Evolutionary conservation across 306 rosid genomes (phyloP).

Genomic region (Begonia peltatifolia): DNA sequence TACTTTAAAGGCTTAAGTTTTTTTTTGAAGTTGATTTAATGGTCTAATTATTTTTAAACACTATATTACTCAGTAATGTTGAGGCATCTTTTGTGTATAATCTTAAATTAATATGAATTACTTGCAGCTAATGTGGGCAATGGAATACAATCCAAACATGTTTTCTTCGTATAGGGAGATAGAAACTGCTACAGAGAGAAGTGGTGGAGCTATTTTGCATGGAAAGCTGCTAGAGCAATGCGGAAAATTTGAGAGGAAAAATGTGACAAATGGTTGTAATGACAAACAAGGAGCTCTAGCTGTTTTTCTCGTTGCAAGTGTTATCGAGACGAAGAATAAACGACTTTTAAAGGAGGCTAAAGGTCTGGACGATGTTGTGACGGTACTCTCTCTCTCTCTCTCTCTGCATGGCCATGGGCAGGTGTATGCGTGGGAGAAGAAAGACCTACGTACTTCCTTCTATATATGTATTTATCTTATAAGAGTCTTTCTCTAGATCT

Average conservation of each 20-base stretch:
- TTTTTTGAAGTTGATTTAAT: not conserved
- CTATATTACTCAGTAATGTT: not conserved
- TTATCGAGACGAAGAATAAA: slow-evolving; percentile 70
- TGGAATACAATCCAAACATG: slow-evolving; percentile 92
- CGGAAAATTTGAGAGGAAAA: slow-evolving; percentile 80
- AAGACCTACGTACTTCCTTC: too few relatives aligned
- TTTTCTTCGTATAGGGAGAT: slow-evolving; percentile 42
- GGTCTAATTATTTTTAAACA: too few relatives aligned
- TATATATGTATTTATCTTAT: slow-evolving; percentile 4
- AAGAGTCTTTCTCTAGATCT: slow-evolving; percentile 43
- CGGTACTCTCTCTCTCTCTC: slow-evolving; percentile 21
- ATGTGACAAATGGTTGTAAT: slow-evolving; percentile 36
- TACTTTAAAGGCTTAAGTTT: not conserved
- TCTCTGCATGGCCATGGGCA: not conserved
- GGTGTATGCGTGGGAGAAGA: too few relatives aligned
- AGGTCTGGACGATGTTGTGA: slow-evolving; percentile 85
- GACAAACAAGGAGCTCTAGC: slow-evolving; percentile 43
- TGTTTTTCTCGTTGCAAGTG: slow-evolving; percentile 78
- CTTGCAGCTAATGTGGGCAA: slow-evolving; percentile 96
- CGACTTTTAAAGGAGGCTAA: slow-evolving; percentile 68
- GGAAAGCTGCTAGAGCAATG: slow-evolving; percentile 56
- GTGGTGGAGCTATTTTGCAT: slow-evolving; percentile 17
- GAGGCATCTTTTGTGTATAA: slow-evolving; percentile 6
- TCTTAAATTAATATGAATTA: slow-evolving; percentile 53
- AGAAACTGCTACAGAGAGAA: slow-evolving; percentile 14